These are phyloP conservation scores for Nymphaea thermarum DNA, from an alignment of 164 flowering plant genomes.

Conservation along the genomic window DNA sequence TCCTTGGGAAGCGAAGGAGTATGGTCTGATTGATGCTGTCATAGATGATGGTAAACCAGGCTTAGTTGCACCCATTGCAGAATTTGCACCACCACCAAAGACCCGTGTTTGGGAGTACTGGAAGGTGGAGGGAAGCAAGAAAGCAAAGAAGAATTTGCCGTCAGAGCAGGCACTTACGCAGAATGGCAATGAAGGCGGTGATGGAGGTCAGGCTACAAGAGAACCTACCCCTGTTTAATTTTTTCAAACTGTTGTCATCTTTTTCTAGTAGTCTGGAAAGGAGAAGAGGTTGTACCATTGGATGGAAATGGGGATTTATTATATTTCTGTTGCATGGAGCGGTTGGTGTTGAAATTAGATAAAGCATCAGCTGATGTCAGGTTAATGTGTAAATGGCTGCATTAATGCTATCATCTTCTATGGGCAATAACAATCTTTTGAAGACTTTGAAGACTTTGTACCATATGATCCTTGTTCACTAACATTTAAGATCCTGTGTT, in stretches of 20 bases:
- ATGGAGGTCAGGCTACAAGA: slow-evolving; percentile 24
- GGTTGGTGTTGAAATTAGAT: background rate
- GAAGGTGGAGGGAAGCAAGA: slow-evolving; percentile 48
- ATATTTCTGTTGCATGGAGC: background rate
- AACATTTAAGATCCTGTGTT: too few relatives aligned
- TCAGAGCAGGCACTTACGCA: slow-evolving; percentile 49
- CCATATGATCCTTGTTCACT: too few relatives aligned
- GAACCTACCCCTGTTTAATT: slow-evolving; percentile 22
- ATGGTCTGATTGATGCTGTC: slow-evolving; percentile 79
- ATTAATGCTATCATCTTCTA: background rate
- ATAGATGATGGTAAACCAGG: slow-evolving; percentile 96
- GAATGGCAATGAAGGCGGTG: slow-evolving; percentile 20
- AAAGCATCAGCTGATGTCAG: too few relatives aligned
- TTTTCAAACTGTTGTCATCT: background rate
- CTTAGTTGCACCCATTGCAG: slow-evolving; percentile 72
- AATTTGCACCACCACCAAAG: slow-evolving; percentile 67
- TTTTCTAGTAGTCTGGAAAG: background rate
- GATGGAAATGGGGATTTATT: slow-evolving; percentile 9
- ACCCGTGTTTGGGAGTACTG: slow-evolving; percentile 49
- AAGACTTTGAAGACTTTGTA: too few relatives aligned
- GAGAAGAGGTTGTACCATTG: background rate
- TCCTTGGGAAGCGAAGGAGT: slow-evolving; percentile 85
- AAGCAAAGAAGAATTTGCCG: slow-evolving; percentile 49
- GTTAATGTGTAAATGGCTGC: background rate
- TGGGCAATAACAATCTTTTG: too few relatives aligned